Conservation (phyloP, 495 filamentous ascomycete genomes). For the Penicillium pancosmium region DNA sequence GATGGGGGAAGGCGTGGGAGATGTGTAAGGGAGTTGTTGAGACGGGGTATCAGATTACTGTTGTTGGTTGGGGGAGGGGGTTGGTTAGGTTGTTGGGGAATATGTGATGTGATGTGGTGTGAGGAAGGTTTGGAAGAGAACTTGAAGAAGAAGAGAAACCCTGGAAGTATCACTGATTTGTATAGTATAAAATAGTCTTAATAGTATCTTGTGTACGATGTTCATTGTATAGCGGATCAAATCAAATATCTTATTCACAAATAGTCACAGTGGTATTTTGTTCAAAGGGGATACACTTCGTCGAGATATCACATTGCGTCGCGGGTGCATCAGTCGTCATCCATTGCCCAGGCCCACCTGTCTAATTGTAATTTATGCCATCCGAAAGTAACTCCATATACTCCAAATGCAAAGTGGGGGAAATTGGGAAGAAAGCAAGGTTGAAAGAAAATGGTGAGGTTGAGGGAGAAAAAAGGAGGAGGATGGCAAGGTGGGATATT, state of each 20-base stretch:
- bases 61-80: constrained; percentile 50
- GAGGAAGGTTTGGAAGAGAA: neutral
- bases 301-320: constrained; percentile 1
- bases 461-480: neutral
- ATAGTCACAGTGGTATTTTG: neutral
- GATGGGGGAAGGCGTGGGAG: constrained; percentile 53
- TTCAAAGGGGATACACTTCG: constrained; percentile 1
- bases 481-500: neutral
- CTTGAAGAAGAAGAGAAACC: neutral
- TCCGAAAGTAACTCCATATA: constrained; percentile 21
- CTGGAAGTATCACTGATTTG: too few species aligned
- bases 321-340: constrained; percentile 5
- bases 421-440: constrained; percentile 1
- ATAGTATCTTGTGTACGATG: too few species aligned
- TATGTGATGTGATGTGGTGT: constrained; percentile 26
- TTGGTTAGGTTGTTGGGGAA: constrained; percentile 51
- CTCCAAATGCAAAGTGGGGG: constrained; percentile 21
- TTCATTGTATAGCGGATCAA: too few species aligned
- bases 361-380: constrained; percentile 16
- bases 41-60: constrained; percentile 60
- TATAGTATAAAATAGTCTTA: too few species aligned
- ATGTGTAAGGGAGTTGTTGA: constrained; percentile 65
- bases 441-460: constrained; percentile 4
- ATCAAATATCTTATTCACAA: neutral
- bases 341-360: constrained; percentile 5